Base-by-base conservation (phyloP, 495 filamentous ascomycete species). In the Rostrohypoxylon terebratum region DNA sequence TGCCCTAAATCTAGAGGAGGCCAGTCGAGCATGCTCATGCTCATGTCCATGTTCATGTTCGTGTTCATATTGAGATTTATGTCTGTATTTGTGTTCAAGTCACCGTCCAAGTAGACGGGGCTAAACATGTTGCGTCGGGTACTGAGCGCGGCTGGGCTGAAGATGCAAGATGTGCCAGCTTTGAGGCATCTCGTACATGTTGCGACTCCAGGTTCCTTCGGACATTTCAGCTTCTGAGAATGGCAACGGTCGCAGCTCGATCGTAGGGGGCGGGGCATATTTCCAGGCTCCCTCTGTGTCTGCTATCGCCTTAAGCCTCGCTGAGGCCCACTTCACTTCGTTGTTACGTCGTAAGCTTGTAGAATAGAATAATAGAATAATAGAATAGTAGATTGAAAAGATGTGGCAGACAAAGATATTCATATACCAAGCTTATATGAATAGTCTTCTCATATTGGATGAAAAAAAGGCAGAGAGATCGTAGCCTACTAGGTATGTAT, bases 161-260 rank as follows among this genome's bases (percentile, higher is more conserved):
- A 82, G 40, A 78, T 44, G 40, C 80, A 82, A 18, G 51, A 8
- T 11, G 71, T 59, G 42, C 74, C 73, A 40, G 80, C 80, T 66
- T 78, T 82, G 1, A 74, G 33, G 65, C 79, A 82, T 44, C 80
- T 76, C 10, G 74, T 72, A 53, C 80, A 82, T n/a, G 65, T 69
- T 33, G 67, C 58, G 28, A 74, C 31, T 10, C 77, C 80, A 3
- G 65, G 51, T 53, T 72, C 51, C 60, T 77, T 78, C 2, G 79
- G 80, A 60, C 80, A 82, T 61, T 79, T 78, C 23, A 79, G 78
- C 69, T 82, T 82, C 33, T 82, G 78, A 16, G 75, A 75, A 60
- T 82, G 80, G 57, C 80, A 82, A n/a, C 80, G 75, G 58, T 82
- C 80, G 65, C 80, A 82, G 25, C 68, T 75, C 21, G 75, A 72